Conservation (phyloP, 148 eudicot species). For the Chenopodium quinoa region DNA sequence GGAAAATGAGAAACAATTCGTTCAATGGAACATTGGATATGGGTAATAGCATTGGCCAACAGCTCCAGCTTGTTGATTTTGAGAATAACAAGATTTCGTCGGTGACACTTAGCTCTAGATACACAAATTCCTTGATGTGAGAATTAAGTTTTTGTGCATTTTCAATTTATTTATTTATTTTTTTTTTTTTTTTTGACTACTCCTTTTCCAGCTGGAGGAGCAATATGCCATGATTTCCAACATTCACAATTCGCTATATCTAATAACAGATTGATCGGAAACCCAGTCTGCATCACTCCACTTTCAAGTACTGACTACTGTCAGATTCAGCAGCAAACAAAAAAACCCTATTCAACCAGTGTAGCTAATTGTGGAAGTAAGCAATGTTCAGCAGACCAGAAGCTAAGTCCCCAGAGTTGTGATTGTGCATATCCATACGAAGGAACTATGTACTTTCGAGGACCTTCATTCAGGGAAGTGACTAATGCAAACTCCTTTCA, state of each 20-base stretch:
- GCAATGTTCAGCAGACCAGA: constrained; percentile 55
- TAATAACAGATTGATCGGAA: constrained; percentile 62
- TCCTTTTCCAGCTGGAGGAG: not conserved
- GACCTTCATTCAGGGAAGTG: constrained; percentile 68
- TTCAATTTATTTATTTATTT: too few relatives aligned
- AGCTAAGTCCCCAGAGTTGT: constrained; percentile 80
- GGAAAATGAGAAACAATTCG: constrained; percentile 78
- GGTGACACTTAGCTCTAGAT: constrained; percentile 65
- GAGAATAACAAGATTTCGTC: constrained; percentile 66
- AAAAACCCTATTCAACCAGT: constrained; percentile 75
- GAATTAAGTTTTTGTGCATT: constrained; percentile 23
- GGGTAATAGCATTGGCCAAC: constrained; percentile 60
- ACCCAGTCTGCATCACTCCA: constrained; percentile 63
- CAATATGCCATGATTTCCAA: not conserved
- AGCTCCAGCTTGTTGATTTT: constrained; percentile 78
- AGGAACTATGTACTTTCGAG: constrained; percentile 79
- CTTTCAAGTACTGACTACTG: constrained; percentile 55
- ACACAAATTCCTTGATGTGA: constrained; percentile 67
- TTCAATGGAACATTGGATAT: constrained; percentile 63
- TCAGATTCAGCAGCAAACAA: constrained; percentile 43
- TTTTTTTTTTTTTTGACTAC: not conserved
- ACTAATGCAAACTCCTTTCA: constrained; percentile 64
- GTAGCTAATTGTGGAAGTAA: constrained; percentile 63
- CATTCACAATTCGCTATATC: not conserved
- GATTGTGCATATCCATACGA: constrained; percentile 83